These are phyloP conservation scores for Melampsora abietis-canadensis DNA, from an alignment of 1,284 basidiomycete species.

Conservation along the genomic window DNA sequence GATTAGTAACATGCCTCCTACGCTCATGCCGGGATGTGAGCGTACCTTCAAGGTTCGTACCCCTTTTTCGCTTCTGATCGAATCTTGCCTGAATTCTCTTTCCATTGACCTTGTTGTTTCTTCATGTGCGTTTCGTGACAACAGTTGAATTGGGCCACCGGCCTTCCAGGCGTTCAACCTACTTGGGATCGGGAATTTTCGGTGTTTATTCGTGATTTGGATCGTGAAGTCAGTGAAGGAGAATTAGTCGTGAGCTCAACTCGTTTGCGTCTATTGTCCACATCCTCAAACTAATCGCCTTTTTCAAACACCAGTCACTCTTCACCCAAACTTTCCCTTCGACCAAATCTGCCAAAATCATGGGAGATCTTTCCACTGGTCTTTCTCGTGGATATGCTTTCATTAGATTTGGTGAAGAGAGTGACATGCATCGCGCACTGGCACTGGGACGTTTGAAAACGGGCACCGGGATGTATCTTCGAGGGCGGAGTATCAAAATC, in stretches of 20 bases:
- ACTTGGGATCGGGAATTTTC: slow-evolving; percentile 68
- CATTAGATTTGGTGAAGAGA: slow-evolving; percentile 79
- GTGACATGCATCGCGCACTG: slow-evolving; percentile 78
- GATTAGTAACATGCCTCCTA: slow-evolving; percentile 56
- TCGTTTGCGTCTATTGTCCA: not conserved
- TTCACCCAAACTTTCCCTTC: slow-evolving; percentile 79
- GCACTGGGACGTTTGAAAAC: slow-evolving; percentile 55
- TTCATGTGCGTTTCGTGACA: slow-evolving; percentile 72
- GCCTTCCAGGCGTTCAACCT: slow-evolving; percentile 53
- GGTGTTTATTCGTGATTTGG: slow-evolving; percentile 84
- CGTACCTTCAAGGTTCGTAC: slow-evolving; percentile 50
- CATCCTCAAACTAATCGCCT: not conserved
- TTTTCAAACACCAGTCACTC: slow-evolving; percentile 54
- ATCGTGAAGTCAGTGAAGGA: slow-evolving; percentile 81
- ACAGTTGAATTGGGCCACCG: slow-evolving; percentile 74
- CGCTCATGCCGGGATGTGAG: slow-evolving; percentile 61
- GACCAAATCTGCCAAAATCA: slow-evolving; percentile 88
- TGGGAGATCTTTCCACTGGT: slow-evolving; percentile 81
- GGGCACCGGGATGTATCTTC: slow-evolving; percentile 48
- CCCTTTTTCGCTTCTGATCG: slow-evolving; percentile 11
- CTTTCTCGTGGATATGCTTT: slow-evolving; percentile 86
- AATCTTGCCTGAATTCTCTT: slow-evolving; percentile 61
- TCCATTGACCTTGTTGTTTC: slow-evolving; percentile 64
- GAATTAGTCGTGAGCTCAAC: slow-evolving; percentile 63
- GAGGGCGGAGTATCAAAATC: slow-evolving; percentile 51